These are phyloP conservation scores for Letharia lupina DNA, from an alignment of 495 filamentous ascomycete species.

Conservation along the genomic window DNA sequence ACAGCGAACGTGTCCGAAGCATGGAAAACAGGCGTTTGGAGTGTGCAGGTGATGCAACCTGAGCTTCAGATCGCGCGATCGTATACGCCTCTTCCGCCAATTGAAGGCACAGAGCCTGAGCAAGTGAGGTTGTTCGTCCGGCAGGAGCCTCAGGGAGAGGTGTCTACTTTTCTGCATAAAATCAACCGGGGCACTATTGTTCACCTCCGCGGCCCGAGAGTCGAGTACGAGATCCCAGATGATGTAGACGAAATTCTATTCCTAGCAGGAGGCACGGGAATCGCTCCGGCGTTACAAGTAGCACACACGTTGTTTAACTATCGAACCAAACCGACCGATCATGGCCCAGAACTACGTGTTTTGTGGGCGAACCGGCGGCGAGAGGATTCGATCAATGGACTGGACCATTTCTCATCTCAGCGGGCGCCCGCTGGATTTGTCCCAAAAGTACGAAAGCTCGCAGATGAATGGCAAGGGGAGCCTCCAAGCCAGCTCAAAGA, in stretches of 20 bases:
- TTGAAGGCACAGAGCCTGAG: slow-evolving; percentile 28
- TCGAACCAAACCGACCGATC: slow-evolving; percentile 9
- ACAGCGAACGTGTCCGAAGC: slow-evolving; percentile 40
- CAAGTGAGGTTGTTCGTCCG: slow-evolving; percentile 49
- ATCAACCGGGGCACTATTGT: slow-evolving; percentile 53
- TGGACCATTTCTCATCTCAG: not conserved
- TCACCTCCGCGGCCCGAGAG: slow-evolving; percentile 67
- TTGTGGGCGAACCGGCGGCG: slow-evolving; percentile 58
- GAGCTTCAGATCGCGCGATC: slow-evolving; percentile 78
- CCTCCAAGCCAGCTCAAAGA: not conserved
- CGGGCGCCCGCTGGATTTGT: not conserved
- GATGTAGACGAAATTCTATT: slow-evolving; percentile 59
- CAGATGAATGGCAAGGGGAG: not conserved
- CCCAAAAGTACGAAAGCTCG: not conserved
- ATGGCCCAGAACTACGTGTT: slow-evolving; percentile 45
- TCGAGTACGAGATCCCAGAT: slow-evolving; percentile 55
- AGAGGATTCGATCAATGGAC: slow-evolving; percentile 37
- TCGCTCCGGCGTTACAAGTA: slow-evolving; percentile 81
- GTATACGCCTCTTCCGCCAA: slow-evolving; percentile 77
- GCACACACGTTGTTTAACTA: slow-evolving; percentile 48
- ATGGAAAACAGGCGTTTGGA: slow-evolving; percentile 63
- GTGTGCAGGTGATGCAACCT: slow-evolving; percentile 88
- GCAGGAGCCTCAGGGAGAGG: slow-evolving; percentile 47
- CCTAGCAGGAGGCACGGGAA: slow-evolving; percentile 87
- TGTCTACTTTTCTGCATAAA: slow-evolving; percentile 60